Evolutionary conservation across 2,329 filamentous ascomycete species (phyloP).

Genomic region (Parascedosporium putredinis): DNA sequence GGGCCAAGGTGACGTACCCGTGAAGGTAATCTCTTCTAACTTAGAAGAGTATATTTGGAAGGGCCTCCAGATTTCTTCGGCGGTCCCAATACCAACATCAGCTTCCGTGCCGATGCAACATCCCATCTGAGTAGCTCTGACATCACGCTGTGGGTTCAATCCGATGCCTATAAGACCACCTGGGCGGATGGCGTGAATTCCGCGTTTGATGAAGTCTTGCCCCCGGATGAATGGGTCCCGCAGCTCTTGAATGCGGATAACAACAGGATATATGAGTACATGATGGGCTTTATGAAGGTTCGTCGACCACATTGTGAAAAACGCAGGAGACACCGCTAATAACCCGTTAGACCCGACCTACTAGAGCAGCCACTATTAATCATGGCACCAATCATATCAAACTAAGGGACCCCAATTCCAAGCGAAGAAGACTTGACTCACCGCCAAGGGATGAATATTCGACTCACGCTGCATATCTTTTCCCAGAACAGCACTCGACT

Average conservation of each 20-base stretch:
- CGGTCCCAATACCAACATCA: not conserved
- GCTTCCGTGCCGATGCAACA: not conserved
- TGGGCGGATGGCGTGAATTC: too few species aligned
- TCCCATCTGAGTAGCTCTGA: not conserved
- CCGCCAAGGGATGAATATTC: not conserved
- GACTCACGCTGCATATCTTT: not conserved
- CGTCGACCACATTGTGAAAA: not conserved
- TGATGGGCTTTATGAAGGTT: not conserved
- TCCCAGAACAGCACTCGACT: not conserved
- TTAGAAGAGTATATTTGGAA: not conserved
- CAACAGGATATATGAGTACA: not conserved
- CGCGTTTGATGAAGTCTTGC: conserved; percentile 8
- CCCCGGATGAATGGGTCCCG: conserved; percentile 11
- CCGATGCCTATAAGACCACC: not conserved
- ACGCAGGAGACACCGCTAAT: not conserved
- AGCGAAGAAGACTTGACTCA: not conserved
- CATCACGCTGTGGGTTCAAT: not conserved
- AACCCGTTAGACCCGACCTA: not conserved
- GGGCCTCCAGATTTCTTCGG: not conserved
- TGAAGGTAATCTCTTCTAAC: not conserved
- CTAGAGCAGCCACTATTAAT: not conserved
- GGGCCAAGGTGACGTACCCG: not conserved
- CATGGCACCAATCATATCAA: not conserved
- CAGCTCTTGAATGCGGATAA: conserved; percentile 10
- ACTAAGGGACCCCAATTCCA: not conserved